phyloP scores from a whole-genome alignment of 2,329 filamentous ascomycete genomes.

The Exophiala xenobiotica region DNA sequence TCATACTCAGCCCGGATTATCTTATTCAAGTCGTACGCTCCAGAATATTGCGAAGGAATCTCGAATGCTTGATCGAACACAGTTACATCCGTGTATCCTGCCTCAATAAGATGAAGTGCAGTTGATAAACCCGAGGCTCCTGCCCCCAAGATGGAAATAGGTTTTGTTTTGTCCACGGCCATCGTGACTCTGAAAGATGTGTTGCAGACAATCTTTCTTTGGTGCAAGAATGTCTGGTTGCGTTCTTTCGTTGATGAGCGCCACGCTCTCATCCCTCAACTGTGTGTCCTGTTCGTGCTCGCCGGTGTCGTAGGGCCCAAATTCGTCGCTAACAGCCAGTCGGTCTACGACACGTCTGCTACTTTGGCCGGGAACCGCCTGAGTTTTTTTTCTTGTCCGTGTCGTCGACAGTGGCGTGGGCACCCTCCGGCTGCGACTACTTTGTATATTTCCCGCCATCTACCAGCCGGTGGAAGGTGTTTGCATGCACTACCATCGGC shows the following conservation, averaged over 20 bases:
- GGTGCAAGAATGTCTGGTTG: neutral
- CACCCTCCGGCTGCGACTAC: too few relatives aligned
- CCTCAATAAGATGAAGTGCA: constrained; percentile 46
- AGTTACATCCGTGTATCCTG: constrained; percentile 49
- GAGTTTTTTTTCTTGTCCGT: too few relatives aligned
- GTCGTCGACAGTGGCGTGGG: too few relatives aligned
- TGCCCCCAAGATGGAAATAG: constrained; percentile 50
- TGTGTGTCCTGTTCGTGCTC: too few relatives aligned
- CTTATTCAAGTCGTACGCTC: constrained; percentile 50
- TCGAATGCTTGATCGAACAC: constrained; percentile 46
- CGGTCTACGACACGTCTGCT: too few relatives aligned
- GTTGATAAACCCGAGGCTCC: constrained; percentile 51
- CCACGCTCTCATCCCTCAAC: too few relatives aligned
- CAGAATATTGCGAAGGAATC: constrained; percentile 48
- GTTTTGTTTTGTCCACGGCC: constrained; percentile 13
- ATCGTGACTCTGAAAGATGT: constrained; percentile 2
- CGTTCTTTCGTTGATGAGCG: neutral
- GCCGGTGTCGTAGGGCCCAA: too few relatives aligned
- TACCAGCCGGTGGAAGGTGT: too few relatives aligned
- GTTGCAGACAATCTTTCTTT: neutral
- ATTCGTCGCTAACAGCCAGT: too few relatives aligned
- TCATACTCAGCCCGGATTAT: constrained; percentile 38
- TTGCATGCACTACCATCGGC: too few relatives aligned
- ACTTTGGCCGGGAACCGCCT: too few relatives aligned
- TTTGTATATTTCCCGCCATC: too few relatives aligned